Evolutionary conservation across 1,284 basidiomycete genomes (phyloP).

Genomic region (Pseudozyma thailandica): DNA sequence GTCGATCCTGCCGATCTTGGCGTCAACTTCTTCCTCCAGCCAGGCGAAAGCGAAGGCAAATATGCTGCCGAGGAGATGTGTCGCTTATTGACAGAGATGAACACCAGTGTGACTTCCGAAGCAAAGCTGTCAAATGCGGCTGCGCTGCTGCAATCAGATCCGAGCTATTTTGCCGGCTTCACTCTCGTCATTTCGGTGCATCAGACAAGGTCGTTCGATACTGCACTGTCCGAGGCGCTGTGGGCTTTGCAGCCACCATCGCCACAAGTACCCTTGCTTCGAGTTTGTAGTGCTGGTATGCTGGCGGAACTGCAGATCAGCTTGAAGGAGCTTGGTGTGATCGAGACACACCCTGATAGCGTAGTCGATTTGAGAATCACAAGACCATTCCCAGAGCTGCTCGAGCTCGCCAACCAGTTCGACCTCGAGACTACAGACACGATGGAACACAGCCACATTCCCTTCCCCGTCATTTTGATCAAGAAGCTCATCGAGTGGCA

Average conservation of each 20-base stretch:
- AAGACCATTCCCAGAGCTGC: slow-evolving; percentile 79
- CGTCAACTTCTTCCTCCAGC: slow-evolving; percentile 93
- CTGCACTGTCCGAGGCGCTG: slow-evolving; percentile 48
- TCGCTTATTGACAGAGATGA: slow-evolving; percentile 83
- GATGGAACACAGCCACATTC: slow-evolving; percentile 60
- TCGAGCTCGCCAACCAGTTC: slow-evolving; percentile 43
- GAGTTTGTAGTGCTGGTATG: slow-evolving; percentile 55
- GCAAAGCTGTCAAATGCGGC: slow-evolving; percentile 72
- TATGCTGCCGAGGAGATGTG: slow-evolving; percentile 83
- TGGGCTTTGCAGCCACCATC: slow-evolving; percentile 50
- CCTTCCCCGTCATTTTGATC: slow-evolving; percentile 70
- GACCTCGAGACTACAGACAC: slow-evolving; percentile 53
- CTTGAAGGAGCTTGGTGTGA: slow-evolving; percentile 70
- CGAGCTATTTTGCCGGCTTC: slow-evolving; percentile 73
- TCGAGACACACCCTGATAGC: slow-evolving; percentile 90
- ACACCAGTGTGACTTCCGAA: slow-evolving; percentile 82
- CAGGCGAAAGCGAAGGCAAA: slow-evolving; percentile 78
- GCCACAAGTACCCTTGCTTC: slow-evolving; percentile 56
- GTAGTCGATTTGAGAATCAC: slow-evolving; percentile 78
- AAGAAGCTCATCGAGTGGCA: slow-evolving; percentile 85
- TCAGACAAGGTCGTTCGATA: slow-evolving; percentile 52
- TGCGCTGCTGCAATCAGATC: slow-evolving; percentile 73
- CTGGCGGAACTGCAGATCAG: slow-evolving; percentile 57
- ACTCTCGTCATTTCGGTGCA: slow-evolving; percentile 83
- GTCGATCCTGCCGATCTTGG: slow-evolving; percentile 83